Percentiles rank a stretch among this genome's conserved stretches.
These are phyloP conservation scores for Ophiostoma novo-ulmi DNA, from an alignment of 2,329 filamentous ascomycete species.

Conservation along the genomic window DNA sequence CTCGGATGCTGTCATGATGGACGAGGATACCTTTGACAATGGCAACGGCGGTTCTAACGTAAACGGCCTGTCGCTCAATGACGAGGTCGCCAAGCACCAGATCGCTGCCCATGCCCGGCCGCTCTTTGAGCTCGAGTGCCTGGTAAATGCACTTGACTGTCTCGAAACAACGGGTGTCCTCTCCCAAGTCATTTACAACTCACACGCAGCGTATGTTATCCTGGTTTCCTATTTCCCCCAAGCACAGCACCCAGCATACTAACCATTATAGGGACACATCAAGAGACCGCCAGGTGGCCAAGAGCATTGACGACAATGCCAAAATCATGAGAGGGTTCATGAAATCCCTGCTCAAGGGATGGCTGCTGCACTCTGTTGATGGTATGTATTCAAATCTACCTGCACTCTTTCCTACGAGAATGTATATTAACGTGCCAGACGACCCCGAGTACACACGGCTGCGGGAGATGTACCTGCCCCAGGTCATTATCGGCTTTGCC, in stretches of 20 bases:
- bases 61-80: background rate
- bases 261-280: conserved; percentile 32
- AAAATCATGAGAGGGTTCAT: conserved; percentile 53
- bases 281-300: conserved; percentile 47
- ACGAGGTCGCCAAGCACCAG: conserved; percentile 37
- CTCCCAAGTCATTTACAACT: conserved; percentile 48
- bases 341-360: conserved; percentile 58
- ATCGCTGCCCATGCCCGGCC: conserved; percentile 54
- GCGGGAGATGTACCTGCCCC: conserved; percentile 75
- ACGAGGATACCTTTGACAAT: conserved; percentile 31
- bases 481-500: conserved; percentile 78
- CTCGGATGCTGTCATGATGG: conserved; percentile 32
- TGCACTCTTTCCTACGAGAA: background rate
- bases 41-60: conserved; percentile 6
- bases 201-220: conserved; percentile 47
- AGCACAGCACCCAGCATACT: background rate
- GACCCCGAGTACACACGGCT: conserved; percentile 59
- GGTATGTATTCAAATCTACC: conserved; percentile 40
- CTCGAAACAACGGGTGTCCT: conserved; percentile 62
- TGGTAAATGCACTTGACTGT: conserved; percentile 60
- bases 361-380: conserved; percentile 53
- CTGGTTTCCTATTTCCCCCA: background rate
- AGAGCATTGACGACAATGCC: conserved; percentile 50
- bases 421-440: conserved; percentile 37
- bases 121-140: conserved; percentile 63